Conservation (phyloP, 306 rosid genomes). For the Nissolia schottii region DNA sequence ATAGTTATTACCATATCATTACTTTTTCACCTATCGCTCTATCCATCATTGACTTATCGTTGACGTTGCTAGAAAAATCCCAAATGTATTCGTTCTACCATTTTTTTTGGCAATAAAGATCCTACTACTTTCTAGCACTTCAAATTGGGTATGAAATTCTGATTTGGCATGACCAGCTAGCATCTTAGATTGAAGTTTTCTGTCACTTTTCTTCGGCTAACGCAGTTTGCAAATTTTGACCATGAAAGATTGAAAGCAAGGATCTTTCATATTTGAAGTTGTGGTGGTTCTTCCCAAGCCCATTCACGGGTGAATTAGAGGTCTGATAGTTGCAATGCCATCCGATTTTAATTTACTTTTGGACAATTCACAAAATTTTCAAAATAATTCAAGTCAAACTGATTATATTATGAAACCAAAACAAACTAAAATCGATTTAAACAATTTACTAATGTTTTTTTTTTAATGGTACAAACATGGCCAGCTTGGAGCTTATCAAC, state of each 20-base stretch:
- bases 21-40: not conserved
- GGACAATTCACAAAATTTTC: not conserved
- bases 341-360: not conserved
- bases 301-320: not conserved
- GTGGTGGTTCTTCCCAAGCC: not conserved
- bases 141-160: not conserved
- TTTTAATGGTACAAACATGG: not conserved
- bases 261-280: not conserved
- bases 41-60: not conserved
- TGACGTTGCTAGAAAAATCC: not conserved
- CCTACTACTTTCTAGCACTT: not conserved
- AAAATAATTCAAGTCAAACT: not conserved
- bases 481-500: not conserved
- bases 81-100: not conserved
- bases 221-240: not conserved
- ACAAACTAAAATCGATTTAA: not conserved
- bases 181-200: not conserved
- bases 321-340: not conserved
- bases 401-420: not conserved
- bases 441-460: not conserved
- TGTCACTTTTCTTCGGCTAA: not conserved
- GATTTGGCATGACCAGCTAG: not conserved
- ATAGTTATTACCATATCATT: too few species aligned
- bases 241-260: not conserved
- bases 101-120: not conserved